phyloP scores from a whole-genome alignment of 805 yeast genomes.

The baker's yeast (Saccharomyces cerevisiae) region DNA sequence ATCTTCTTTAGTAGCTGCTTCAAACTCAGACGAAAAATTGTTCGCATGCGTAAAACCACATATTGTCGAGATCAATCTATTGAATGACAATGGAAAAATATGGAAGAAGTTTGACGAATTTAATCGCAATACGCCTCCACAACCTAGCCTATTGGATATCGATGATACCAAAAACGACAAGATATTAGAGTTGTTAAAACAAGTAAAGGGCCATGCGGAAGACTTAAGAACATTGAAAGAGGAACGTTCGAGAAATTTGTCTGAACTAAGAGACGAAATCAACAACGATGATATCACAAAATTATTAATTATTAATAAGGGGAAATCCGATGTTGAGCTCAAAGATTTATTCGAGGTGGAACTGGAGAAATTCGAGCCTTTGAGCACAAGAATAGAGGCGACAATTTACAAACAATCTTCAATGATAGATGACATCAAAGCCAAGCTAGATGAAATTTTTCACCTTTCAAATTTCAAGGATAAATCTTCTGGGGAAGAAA shows the following conservation, averaged over 20 bases:
- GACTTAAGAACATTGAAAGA: conserved; percentile 54
- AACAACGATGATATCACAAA: conserved; percentile 82
- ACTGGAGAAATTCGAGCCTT: conserved; percentile 65
- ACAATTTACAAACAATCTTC: conserved; percentile 58
- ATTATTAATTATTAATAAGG: conserved; percentile 56
- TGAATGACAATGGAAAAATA: conserved; percentile 39
- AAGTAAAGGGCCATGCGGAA: conserved; percentile 48
- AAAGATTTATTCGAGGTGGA: conserved; percentile 59
- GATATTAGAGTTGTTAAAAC: conserved; percentile 35
- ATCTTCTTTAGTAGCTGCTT: conserved; percentile 53
- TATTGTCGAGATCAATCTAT: conserved; percentile 35
- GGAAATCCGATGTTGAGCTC: conserved; percentile 49
- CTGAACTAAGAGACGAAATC: conserved; percentile 58
- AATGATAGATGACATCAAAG: conserved; percentile 40
- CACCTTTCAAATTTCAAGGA: conserved; percentile 39
- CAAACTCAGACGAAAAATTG: conserved; percentile 49
- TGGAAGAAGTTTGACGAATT: conserved; percentile 31
- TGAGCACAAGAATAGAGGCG: conserved; percentile 55
- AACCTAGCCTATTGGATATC: conserved; percentile 53
- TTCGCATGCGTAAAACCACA: conserved; percentile 39
- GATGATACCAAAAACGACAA: conserved; percentile 40
- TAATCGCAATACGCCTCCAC: conserved; percentile 6
- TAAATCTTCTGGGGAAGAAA: conserved; percentile 32
- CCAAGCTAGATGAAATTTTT: conserved; percentile 39
- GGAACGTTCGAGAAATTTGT: conserved; percentile 54